phyloP scores from a whole-genome alignment of 495 filamentous ascomycete genomes.

The Aspergillus mulundensis region DNA sequence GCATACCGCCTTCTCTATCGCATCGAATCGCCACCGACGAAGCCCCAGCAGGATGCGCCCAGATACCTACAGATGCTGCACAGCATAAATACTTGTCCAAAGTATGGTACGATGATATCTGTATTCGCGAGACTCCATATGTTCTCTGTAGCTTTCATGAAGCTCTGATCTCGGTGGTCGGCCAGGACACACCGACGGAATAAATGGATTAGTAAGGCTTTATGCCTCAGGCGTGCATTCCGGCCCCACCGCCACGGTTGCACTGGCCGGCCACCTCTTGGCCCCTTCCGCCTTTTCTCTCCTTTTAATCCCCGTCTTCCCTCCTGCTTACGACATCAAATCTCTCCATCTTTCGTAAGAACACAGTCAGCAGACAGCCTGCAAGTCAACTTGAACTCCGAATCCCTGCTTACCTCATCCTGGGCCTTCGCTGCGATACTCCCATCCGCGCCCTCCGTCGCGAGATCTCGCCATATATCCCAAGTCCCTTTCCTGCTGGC shows the following conservation, averaged over 20 bases:
- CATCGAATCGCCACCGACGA: no score
- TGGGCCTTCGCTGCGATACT: constrained; percentile 18
- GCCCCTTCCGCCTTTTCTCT: constrained; percentile 19
- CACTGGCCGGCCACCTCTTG: neutral
- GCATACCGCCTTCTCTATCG: no score
- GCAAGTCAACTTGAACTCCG: neutral
- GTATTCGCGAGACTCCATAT: no score
- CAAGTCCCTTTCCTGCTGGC: neutral
- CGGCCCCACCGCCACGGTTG: neutral
- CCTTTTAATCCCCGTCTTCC: constrained; percentile 15
- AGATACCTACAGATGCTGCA: no score
- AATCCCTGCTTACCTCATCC: constrained; percentile 42
- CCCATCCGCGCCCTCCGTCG: constrained; percentile 15
- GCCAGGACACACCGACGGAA: no score
- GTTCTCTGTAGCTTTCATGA: no score
- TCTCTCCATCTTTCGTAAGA: constrained; percentile 20
- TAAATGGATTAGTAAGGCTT: neutral
- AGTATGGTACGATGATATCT: no score
- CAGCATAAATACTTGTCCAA: no score
- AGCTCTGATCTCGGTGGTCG: no score
- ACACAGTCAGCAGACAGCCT: constrained; percentile 9
- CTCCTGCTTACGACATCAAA: constrained; percentile 31
- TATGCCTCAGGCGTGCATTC: neutral
- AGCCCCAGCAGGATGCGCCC: no score
- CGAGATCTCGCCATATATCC: constrained; percentile 8